Conservation (phyloP, 1,139 yeast species). For the Kodamaea sp. region DNA sequence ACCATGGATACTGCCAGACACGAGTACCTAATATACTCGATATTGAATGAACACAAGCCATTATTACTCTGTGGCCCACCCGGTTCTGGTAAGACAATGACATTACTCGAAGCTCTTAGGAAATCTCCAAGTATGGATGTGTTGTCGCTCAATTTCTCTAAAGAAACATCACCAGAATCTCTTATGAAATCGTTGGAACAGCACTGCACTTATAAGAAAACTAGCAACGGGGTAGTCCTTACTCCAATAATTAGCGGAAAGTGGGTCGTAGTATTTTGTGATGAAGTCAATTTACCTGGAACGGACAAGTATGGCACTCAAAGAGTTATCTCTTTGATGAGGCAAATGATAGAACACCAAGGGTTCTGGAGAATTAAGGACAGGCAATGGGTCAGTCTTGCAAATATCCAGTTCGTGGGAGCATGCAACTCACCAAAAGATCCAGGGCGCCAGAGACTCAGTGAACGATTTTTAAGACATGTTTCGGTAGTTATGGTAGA, state of each 20-base stretch:
- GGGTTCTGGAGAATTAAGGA: conserved; percentile 77
- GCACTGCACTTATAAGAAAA: conserved; percentile 61
- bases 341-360: conserved; percentile 70
- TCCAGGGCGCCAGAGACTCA: conserved; percentile 65
- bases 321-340: conserved; percentile 66
- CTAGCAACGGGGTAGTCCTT: conserved; percentile 52
- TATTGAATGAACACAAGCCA: conserved; percentile 60
- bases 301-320: conserved; percentile 79
- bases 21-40: conserved; percentile 58
- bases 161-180: conserved; percentile 69
- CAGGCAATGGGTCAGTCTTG: conserved; percentile 66
- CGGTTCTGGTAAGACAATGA: conserved; percentile 97
- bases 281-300: conserved; percentile 84
- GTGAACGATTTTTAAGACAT: conserved; percentile 70
- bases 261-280: conserved; percentile 86
- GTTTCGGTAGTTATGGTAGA: conserved; percentile 71
- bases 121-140: conserved; percentile 59
- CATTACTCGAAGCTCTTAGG: conserved; percentile 68
- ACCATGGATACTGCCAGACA: conserved; percentile 78
- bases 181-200: conserved; percentile 71
- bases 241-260: conserved; percentile 65
- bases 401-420: conserved; percentile 79
- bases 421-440: conserved; percentile 93
- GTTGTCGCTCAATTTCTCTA: conserved; percentile 77
- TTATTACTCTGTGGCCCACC: conserved; percentile 93